These are phyloP conservation scores for Trypethelium eluteriae DNA, from an alignment of 495 filamentous ascomycete species.

Conservation along the genomic window DNA sequence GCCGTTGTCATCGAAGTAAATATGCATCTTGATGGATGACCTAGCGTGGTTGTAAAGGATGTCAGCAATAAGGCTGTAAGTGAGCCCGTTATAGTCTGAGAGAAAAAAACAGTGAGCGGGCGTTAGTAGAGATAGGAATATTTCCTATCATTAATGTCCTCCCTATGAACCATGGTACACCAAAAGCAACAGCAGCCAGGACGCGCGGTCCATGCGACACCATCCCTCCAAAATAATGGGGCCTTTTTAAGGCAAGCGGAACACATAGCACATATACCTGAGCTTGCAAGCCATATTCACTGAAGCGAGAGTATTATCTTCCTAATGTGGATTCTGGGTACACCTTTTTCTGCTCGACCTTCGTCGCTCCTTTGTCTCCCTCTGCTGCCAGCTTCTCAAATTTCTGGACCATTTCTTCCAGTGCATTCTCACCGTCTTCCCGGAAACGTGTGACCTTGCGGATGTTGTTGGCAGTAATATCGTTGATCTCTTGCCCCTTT, in stretches of 20 bases:
- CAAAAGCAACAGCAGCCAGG: neutral
- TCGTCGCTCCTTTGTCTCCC: conserved; percentile 27
- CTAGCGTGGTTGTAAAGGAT: no score
- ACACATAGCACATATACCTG: neutral
- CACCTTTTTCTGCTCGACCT: conserved; percentile 30
- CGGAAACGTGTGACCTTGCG: conserved; percentile 78
- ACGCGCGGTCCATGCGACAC: neutral
- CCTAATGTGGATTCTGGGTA: conserved; percentile 24
- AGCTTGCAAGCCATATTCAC: neutral
- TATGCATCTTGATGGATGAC: no score
- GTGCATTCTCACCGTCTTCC: conserved; percentile 52
- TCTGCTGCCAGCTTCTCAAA: conserved; percentile 38
- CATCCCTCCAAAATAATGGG: neutral
- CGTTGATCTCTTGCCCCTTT: conserved; percentile 45
- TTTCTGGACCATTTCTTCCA: conserved; percentile 65
- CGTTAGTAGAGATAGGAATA: no score
- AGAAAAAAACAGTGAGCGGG: no score
- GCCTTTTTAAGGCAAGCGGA: neutral
- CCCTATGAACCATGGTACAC: neutral
- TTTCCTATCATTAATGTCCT: neutral
- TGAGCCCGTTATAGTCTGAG: no score
- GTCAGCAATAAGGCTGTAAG: no score
- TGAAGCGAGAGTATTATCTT: conserved; percentile 15
- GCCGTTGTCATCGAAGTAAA: no score
- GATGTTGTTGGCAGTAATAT: conserved; percentile 69